Evolutionary conservation across 202 grass and related monocot species (phyloP).

Genomic region (Brachypodium distachyon): DNA sequence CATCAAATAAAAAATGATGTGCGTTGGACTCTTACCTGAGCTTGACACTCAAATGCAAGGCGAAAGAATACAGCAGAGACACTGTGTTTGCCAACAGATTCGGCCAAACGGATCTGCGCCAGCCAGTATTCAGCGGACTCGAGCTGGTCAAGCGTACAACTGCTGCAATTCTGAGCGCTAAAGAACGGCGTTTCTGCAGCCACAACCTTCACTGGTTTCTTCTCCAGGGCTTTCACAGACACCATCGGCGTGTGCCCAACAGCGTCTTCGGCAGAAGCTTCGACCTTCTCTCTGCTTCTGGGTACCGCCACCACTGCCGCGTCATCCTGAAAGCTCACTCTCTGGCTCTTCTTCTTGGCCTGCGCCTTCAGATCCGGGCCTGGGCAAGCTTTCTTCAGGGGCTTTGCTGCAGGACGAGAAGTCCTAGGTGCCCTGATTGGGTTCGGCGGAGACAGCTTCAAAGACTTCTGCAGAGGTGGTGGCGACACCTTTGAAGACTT

Average conservation of each 20-base stretch:
- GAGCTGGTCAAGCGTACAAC: slow-evolving; percentile 38
- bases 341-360: slow-evolving; percentile 25
- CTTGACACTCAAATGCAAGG: slow-evolving; percentile 65
- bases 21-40: slow-evolving; percentile 47
- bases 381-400: slow-evolving; percentile 20
- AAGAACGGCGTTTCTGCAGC: slow-evolving; percentile 46
- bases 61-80: slow-evolving; percentile 60
- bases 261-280: slow-evolving; percentile 1
- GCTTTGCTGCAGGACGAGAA: background rate
- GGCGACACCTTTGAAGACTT: slow-evolving; percentile 30
- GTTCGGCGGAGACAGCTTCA: slow-evolving; percentile 17
- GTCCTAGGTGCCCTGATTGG: slow-evolving; percentile 23
- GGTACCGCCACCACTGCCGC: background rate
- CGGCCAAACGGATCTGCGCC: slow-evolving; percentile 53
- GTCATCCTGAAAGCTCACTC: slow-evolving; percentile 38
- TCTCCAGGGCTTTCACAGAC: background rate
- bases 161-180: slow-evolving; percentile 54
- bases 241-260: slow-evolving; percentile 36
- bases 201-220: slow-evolving; percentile 1
- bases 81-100: slow-evolving; percentile 61
- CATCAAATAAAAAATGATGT: background rate
- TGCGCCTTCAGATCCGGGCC: background rate
- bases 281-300: slow-evolving; percentile 18
- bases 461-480: background rate
- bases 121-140: slow-evolving; percentile 67